These are phyloP conservation scores for Apostasia ramifera DNA, from an alignment of 106 monocot species.

Conservation along the genomic window DNA sequence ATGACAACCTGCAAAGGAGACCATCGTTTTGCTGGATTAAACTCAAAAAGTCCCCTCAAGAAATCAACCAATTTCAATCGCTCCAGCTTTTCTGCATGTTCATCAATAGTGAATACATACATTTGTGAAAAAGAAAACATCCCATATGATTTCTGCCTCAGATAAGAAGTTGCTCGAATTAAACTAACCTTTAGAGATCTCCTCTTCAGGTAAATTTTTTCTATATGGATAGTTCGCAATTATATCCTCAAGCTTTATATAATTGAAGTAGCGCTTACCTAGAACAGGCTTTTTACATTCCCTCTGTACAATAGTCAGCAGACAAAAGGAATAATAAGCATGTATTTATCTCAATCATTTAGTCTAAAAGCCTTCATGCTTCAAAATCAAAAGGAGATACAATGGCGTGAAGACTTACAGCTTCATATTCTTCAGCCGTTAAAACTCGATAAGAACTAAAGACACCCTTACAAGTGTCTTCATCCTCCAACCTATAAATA, in stretches of 20 bases:
- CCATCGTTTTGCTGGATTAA: slow-evolving; percentile 95
- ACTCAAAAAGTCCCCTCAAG: slow-evolving; percentile 82
- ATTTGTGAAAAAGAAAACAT: background rate
- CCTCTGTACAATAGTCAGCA: slow-evolving; percentile 39
- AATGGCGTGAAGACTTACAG: slow-evolving; percentile 42
- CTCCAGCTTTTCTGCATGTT: slow-evolving; percentile 40
- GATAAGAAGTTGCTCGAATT: background rate
- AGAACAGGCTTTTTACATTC: slow-evolving; percentile 62
- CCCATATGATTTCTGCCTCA: too few species aligned
- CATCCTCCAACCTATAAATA: slow-evolving; percentile 45
- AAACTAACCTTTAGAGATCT: slow-evolving; percentile 65
- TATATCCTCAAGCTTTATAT: slow-evolving; percentile 69
- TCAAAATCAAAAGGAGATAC: background rate
- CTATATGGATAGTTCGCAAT: slow-evolving; percentile 73
- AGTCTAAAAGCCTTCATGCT: background rate
- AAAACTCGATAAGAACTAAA: slow-evolving; percentile 49
- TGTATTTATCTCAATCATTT: slow-evolving; percentile 2
- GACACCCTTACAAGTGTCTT: slow-evolving; percentile 19
- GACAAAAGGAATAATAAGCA: background rate
- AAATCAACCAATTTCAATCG: slow-evolving; percentile 90
- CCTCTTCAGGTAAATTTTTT: slow-evolving; percentile 66
- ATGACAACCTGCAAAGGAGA: slow-evolving; percentile 83
- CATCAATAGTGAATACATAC: slow-evolving; percentile 2
- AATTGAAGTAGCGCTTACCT: slow-evolving; percentile 82
- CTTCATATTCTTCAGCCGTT: slow-evolving; percentile 82